Conservation (phyloP, 164 flowering plant genomes). For the Berberis thunbergii region DNA sequence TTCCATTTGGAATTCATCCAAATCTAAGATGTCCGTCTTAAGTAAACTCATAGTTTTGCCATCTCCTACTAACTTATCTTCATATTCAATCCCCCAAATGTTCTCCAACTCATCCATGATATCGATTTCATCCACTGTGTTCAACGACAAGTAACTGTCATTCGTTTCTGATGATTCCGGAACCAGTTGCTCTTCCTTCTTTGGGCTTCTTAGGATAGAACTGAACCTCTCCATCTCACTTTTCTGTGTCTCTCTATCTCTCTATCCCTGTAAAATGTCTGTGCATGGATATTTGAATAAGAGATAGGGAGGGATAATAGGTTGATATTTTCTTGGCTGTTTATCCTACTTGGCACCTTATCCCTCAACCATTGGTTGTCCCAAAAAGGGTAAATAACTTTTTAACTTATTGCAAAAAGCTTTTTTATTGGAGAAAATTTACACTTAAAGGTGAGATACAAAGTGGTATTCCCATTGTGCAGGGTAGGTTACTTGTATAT, state of each 20-base stretch:
- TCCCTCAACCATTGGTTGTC: conserved; percentile 26
- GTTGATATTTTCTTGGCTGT: neutral
- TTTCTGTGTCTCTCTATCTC: neutral
- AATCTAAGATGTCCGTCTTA: conserved; percentile 32
- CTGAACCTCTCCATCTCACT: conserved; percentile 16
- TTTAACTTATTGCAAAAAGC: too few relatives aligned
- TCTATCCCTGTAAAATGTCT: neutral
- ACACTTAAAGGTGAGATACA: too few relatives aligned
- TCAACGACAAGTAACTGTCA: neutral
- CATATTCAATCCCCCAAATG: conserved; percentile 26
- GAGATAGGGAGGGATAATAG: neutral
- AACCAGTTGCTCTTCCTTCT: conserved; percentile 31
- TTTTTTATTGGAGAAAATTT: too few relatives aligned
- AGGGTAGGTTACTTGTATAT: too few relatives aligned
- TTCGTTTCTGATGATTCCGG: conserved; percentile 12
- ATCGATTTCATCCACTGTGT: conserved; percentile 6
- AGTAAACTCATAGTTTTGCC: conserved; percentile 3
- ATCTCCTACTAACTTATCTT: conserved; percentile 13
- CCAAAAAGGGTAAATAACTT: too few relatives aligned
- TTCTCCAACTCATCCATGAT: conserved; percentile 30
- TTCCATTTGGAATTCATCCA: conserved; percentile 18
- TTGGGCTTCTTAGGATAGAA: conserved; percentile 28
- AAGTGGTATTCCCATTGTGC: too few relatives aligned
- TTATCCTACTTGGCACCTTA: conserved; percentile 33
- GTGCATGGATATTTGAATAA: conserved; percentile 12